Percentiles rank a stretch among this genome's conserved stretches.
Conservation (phyloP, 179 eudicot species). For the Dionaea muscipula region DNA sequence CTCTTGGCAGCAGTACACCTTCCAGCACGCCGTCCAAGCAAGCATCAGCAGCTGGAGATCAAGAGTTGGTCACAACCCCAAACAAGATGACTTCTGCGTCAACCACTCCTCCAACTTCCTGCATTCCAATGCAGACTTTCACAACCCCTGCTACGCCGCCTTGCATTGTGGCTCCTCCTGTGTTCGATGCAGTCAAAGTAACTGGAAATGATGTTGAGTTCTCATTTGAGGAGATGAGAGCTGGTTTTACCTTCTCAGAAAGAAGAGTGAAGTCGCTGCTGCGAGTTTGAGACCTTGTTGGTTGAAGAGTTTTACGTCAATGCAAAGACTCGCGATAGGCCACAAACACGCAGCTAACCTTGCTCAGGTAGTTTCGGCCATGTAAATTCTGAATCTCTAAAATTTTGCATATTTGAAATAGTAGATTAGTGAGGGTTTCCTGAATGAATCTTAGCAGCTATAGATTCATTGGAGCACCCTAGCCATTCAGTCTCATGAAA, state of each 20-base stretch:
- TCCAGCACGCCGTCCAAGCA: neutral
- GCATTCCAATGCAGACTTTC: neutral
- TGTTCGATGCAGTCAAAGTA: neutral
- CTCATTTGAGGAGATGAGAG: slow-evolving; percentile 64
- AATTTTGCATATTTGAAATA: too few relatives aligned
- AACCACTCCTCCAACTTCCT: neutral
- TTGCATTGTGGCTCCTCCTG: neutral
- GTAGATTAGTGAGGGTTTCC: too few relatives aligned
- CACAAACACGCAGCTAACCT: too few relatives aligned
- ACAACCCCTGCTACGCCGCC: neutral
- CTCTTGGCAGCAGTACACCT: neutral
- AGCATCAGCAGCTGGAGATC: neutral
- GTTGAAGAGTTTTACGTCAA: too few relatives aligned
- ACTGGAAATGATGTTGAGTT: slow-evolving; percentile 24
- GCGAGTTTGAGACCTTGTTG: neutral
- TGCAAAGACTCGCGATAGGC: too few relatives aligned
- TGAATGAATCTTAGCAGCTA: too few relatives aligned
- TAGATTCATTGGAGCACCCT: too few relatives aligned
- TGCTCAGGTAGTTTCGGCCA: too few relatives aligned
- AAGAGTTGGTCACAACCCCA: neutral
- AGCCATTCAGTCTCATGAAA: too few relatives aligned
- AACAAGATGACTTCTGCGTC: slow-evolving; percentile 8
- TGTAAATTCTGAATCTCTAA: too few relatives aligned
- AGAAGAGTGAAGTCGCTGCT: neutral
- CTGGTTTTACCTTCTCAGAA: slow-evolving; percentile 22